Percentiles rank a stretch among this genome's conserved stretches.
Evolutionary conservation across 345 rosid species (phyloP).

Genomic region (Corchorus capsularis): DNA sequence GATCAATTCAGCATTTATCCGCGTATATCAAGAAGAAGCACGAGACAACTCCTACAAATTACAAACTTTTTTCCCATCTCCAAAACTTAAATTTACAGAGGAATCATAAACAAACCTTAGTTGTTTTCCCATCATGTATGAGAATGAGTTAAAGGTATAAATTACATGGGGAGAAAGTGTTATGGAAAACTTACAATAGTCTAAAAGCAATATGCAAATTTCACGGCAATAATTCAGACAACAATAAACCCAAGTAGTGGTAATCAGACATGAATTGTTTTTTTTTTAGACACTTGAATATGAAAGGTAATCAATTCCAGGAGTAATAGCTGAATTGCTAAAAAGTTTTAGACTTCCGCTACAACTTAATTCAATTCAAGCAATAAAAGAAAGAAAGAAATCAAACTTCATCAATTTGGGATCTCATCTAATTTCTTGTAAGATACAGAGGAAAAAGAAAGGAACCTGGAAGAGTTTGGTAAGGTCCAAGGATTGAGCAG

Average conservation of each 20-base stretch:
- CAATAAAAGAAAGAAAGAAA: background rate
- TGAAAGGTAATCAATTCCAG: background rate
- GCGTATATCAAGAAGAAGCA: background rate
- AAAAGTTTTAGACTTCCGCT: background rate
- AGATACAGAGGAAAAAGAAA: background rate
- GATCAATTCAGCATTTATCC: background rate
- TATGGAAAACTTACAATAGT: background rate
- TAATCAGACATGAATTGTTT: background rate
- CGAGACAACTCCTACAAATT: background rate
- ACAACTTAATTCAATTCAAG: slow-evolving; percentile 5
- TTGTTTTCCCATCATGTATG: background rate
- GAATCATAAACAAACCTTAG: background rate
- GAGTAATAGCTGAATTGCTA: background rate
- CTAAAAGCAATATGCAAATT: background rate
- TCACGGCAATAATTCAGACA: background rate
- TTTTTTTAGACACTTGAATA: background rate
- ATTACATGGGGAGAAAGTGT: background rate
- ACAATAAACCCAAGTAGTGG: background rate
- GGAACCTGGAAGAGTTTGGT: slow-evolving; percentile 68
- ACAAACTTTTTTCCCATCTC: background rate
- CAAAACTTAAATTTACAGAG: background rate
- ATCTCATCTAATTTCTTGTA: background rate
- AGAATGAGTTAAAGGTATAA: background rate
- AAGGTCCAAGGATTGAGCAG: slow-evolving; percentile 51
- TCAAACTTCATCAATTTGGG: background rate